Evolutionary conservation across 176 grass and related monocot species (phyloP), one percentile per base, ranked within the genome.

Genomic region (Eragrostis nindensis): DNA sequence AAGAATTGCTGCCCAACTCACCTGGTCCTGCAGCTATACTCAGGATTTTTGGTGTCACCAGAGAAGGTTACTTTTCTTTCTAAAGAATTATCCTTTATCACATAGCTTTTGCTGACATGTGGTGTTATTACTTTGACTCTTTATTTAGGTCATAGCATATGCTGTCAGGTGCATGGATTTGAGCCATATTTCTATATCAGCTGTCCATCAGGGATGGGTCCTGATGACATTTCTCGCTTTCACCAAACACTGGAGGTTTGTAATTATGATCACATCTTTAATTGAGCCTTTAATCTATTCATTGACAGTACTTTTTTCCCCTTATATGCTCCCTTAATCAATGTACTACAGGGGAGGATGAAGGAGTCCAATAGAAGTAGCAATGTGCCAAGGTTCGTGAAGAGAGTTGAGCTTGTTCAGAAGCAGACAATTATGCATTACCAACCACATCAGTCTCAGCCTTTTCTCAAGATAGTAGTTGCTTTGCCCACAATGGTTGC

Each of bases 341-440:
- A 74, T 82, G 71, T 22, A 39, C 27, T 56, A 62, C 69, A 98
- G 95, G 96, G 66, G 44, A 93, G 80, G 83, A 98, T 98, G 96
- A 98, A 82, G 76, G 96, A 98, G 24, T 98, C 96, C 72, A 98
- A 95, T 89, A 95, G 96, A 81, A 98, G 49, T 63, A 95, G 82
- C 84, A 98, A 93, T 79, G 92, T 98, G 68, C 88, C 62, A 80
- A 95, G 90, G 78, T 93, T 98, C 25, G 84, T 98, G 80, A 95
- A 89, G 90, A 86, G 90, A 76, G 70, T 98, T 79, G 96, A 98
- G 52, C 86, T 91, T 74, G 18, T 95, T 84, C 96, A 95, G 87
- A 95, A 91, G 82, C 91, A 98, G 84, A 98, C 90, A 87, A 95
- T 95, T 78, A 98, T 98, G 96, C 91, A 95, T 87, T 98, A 95